phyloP scores from a whole-genome alignment of 495 filamentous ascomycete genomes.

The Hapsidospora chrysogenum region DNA sequence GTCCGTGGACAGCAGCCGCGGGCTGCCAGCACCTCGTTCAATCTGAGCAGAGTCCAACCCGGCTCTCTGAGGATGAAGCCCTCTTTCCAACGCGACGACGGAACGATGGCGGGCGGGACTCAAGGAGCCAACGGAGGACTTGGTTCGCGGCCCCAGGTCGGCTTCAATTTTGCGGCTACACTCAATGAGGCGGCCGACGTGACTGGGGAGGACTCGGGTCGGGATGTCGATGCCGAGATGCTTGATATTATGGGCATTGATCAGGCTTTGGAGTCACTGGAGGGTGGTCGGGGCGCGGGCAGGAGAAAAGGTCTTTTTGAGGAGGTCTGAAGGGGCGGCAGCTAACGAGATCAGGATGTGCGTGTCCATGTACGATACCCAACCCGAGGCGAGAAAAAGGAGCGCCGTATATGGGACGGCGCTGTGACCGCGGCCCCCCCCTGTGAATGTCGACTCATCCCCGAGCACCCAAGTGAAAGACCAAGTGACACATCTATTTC shows the following conservation, averaged over 20 bases:
- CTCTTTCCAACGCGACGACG: slow-evolving; percentile 8
- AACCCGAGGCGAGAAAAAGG: slow-evolving; percentile 2
- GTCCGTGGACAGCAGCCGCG: slow-evolving; percentile 4
- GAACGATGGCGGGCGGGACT: slow-evolving; percentile 2
- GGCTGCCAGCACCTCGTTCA: slow-evolving; percentile 19
- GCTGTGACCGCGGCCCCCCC: slow-evolving; percentile 2
- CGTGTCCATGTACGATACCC: slow-evolving; percentile 21
- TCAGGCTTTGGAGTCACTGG: slow-evolving; percentile 29
- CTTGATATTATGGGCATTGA: slow-evolving; percentile 41
- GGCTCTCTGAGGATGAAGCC: slow-evolving; percentile 5
- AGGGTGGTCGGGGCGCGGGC: slow-evolving; percentile 21
- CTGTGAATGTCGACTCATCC: too few species aligned
- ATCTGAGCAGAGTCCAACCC: slow-evolving; percentile 20
- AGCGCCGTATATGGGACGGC: not conserved
- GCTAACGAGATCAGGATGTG: slow-evolving; percentile 1
- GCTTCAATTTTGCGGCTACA: slow-evolving; percentile 26
- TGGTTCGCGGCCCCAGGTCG: slow-evolving; percentile 8
- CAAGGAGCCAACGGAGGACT: not conserved
- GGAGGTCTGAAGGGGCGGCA: slow-evolving; percentile 8
- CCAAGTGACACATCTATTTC: slow-evolving; percentile 8
- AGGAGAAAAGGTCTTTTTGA: slow-evolving; percentile 33
- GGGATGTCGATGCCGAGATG: slow-evolving; percentile 34
- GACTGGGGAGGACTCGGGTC: slow-evolving; percentile 21
- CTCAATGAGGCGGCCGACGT: slow-evolving; percentile 22
- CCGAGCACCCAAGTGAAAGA: not conserved